Conservation (phyloP, 2,329 filamentous ascomycete species). For the Fusarium albosuccineum region DNA sequence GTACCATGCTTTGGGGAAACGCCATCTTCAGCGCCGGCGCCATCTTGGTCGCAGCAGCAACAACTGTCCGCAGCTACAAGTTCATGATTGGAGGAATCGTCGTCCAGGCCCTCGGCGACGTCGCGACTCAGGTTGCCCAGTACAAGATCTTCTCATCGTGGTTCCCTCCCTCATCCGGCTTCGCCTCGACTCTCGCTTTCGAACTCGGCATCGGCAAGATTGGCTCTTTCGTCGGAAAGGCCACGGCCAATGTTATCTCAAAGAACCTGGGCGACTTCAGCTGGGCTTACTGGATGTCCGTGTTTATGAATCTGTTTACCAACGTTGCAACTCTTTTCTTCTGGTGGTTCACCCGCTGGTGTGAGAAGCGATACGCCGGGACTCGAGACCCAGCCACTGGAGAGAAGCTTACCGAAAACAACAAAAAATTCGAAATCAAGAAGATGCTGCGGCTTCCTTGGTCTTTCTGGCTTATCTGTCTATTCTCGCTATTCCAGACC, state of each 20-base stretch:
- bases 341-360: constrained; percentile 67
- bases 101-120: constrained; percentile 70
- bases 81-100: constrained; percentile 72
- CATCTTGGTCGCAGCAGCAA: constrained; percentile 69
- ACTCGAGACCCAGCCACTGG: constrained; percentile 68
- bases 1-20: constrained; percentile 72
- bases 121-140: constrained; percentile 73
- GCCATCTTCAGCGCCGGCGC: constrained; percentile 69
- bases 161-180: constrained; percentile 72
- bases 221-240: constrained; percentile 70
- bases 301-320: constrained; percentile 75
- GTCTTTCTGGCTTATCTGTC: constrained; percentile 68
- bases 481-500: constrained; percentile 71
- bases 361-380: constrained; percentile 60
- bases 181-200: constrained; percentile 71
- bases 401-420: constrained; percentile 70
- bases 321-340: constrained; percentile 67
- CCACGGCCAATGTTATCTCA: constrained; percentile 71
- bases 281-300: constrained; percentile 72
- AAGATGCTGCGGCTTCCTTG: constrained; percentile 71
- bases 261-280: constrained; percentile 69
- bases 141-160: constrained; percentile 76
- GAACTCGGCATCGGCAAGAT: constrained; percentile 73
- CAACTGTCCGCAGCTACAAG: constrained; percentile 66
- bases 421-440: constrained; percentile 66